A percentile compares a stretch with the other conserved stretches of the same genome.
Evolutionary conservation across 805 yeast species (phyloP).

Genomic region (Ogataea allantospora): DNA sequence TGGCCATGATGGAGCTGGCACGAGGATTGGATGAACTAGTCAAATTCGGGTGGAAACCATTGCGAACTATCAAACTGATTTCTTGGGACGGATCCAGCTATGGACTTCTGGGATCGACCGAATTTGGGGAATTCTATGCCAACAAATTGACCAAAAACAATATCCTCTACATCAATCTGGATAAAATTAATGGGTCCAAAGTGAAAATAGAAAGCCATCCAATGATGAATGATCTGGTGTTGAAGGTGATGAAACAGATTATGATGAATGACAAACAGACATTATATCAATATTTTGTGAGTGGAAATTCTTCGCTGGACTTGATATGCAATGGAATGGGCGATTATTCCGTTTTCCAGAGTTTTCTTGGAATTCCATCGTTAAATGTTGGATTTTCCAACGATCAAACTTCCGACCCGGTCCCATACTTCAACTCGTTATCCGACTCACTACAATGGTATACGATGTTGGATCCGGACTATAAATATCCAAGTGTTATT

Average conservation of each 20-base stretch:
- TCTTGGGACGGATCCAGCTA: conserved; percentile 48
- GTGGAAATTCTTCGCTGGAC: conserved; percentile 36
- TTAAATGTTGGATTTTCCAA: conserved; percentile 45
- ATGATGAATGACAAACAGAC: conserved; percentile 40
- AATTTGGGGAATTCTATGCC: conserved; percentile 50
- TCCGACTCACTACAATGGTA: conserved; percentile 61
- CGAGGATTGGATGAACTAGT: conserved; percentile 46
- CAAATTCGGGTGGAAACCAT: conserved; percentile 44
- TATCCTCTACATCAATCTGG: conserved; percentile 52
- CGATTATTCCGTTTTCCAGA: conserved; percentile 60
- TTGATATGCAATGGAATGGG: conserved; percentile 48
- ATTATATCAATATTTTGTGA: conserved; percentile 49
- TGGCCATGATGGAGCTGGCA: conserved; percentile 50
- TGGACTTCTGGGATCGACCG: conserved; percentile 56
- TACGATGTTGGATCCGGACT: conserved; percentile 44
- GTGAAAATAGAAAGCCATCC: conserved; percentile 55
- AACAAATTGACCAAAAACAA: conserved; percentile 40
- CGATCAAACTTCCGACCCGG: conserved; percentile 42
- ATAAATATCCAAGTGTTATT: conserved; percentile 50
- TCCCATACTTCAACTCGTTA: conserved; percentile 57
- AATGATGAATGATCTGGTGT: conserved; percentile 46
- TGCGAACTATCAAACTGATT: conserved; percentile 39
- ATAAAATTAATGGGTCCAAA: conserved; percentile 52
- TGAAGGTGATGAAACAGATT: conserved; percentile 45
- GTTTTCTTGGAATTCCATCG: conserved; percentile 66